Evolutionary conservation across 805 yeast genomes (phyloP).

Genomic region (Nakazawaea ishiwadae): DNA sequence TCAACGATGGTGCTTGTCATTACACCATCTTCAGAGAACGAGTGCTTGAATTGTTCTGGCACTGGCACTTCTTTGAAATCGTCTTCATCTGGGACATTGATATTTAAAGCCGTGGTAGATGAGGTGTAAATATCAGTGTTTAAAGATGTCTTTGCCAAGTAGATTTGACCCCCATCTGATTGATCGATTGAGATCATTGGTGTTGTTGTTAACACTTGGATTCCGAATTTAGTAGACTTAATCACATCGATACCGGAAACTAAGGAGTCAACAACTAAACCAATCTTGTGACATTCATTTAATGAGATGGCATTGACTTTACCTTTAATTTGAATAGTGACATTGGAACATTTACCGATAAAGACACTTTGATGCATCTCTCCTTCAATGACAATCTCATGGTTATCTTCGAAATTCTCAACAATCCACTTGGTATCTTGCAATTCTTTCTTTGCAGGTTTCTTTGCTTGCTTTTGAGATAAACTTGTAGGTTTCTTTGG

Average conservation of each 20-base stretch:
- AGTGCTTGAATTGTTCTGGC: slow-evolving; percentile 90
- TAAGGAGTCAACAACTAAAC: slow-evolving; percentile 76
- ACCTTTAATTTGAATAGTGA: slow-evolving; percentile 80
- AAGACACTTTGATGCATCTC: slow-evolving; percentile 85
- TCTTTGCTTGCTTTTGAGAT: slow-evolving; percentile 26
- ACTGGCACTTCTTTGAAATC: slow-evolving; percentile 79
- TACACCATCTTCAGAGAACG: slow-evolving; percentile 51
- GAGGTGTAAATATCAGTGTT: slow-evolving; percentile 78
- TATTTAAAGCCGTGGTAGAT: slow-evolving; percentile 78
- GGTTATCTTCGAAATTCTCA: slow-evolving; percentile 65
- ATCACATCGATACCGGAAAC: slow-evolving; percentile 87
- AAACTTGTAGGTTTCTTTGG: slow-evolving; percentile 79
- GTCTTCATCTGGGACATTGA: slow-evolving; percentile 70
- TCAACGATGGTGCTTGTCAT: slow-evolving; percentile 71
- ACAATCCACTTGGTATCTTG: slow-evolving; percentile 87
- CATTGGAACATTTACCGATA: slow-evolving; percentile 73
- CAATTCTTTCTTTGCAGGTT: slow-evolving; percentile 62
- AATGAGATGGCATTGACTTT: slow-evolving; percentile 86
- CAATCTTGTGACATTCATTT: slow-evolving; percentile 66
- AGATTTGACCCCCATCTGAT: slow-evolving; percentile 79
- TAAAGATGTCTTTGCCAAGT: slow-evolving; percentile 68
- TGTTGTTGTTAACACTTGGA: slow-evolving; percentile 77
- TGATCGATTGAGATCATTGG: slow-evolving; percentile 88
- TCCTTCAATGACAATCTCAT: slow-evolving; percentile 67
- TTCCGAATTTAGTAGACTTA: slow-evolving; percentile 73